These are phyloP conservation scores for Mucor irregularis DNA, from an alignment of 371 early-diverging fungal genomes.

Conservation along the genomic window DNA sequence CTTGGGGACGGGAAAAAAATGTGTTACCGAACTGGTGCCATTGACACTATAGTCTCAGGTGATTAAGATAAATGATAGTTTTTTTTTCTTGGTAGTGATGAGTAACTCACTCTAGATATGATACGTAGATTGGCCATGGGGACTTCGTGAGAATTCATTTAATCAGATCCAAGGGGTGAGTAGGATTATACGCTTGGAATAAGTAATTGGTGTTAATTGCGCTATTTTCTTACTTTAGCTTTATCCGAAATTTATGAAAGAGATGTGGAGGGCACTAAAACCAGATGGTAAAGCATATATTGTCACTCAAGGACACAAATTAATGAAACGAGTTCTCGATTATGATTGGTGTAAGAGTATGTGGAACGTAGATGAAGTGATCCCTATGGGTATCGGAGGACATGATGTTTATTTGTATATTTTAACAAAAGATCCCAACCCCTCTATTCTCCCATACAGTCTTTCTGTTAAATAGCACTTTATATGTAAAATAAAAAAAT, in stretches of 20 bases:
- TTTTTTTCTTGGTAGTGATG: no score
- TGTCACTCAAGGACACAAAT: conserved; percentile 45
- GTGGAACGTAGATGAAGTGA: conserved; percentile 27
- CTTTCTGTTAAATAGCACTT: no score
- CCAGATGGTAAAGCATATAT: conserved; percentile 41
- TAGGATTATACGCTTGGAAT: no score
- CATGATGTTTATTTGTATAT: conserved; percentile 39
- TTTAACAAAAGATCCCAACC: conserved; percentile 17
- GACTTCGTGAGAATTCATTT: conserved; percentile 40
- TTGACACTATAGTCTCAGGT: conserved; percentile 48
- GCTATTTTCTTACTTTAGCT: conserved; percentile 20
- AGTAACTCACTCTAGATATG: no score
- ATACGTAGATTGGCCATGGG: conserved; percentile 50
- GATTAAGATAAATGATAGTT: no score
- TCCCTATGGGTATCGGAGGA: conserved; percentile 43
- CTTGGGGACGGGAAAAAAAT: conserved; percentile 39
- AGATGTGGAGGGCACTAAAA: conserved; percentile 32
- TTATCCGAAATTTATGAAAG: conserved; percentile 45
- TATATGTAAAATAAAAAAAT: no score
- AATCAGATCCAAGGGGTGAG: conserved; percentile 40
- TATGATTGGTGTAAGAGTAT: conserved; percentile 39
- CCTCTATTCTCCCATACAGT: not conserved
- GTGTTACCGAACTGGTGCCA: conserved; percentile 27
- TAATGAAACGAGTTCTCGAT: conserved; percentile 36
- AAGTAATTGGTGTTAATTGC: no score